Evolutionary conservation across 2,329 filamentous ascomycete species (phyloP).

Genomic region (Parascedosporium putredinis): DNA sequence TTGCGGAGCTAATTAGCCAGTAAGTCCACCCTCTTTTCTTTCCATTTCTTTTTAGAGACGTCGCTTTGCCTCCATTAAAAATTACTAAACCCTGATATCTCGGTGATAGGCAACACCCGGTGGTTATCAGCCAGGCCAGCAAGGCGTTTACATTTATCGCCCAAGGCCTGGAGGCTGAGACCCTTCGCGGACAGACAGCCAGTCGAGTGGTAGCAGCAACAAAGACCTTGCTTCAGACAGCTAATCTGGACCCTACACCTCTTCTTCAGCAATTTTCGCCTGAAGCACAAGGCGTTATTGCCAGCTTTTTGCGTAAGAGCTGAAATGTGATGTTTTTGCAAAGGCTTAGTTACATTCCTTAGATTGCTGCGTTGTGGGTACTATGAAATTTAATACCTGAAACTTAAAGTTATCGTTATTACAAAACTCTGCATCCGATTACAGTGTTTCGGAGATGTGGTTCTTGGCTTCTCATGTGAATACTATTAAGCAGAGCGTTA

Average conservation of each 20-base stretch:
- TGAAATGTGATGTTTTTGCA: too few relatives aligned
- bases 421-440: too few relatives aligned
- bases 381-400: too few relatives aligned
- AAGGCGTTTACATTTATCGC: conserved; percentile 79
- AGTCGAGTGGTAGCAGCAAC: conserved; percentile 65
- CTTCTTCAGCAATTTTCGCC: conserved; percentile 65
- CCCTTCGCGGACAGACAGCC: conserved; percentile 75
- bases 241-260: conserved; percentile 65
- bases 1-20: conserved; percentile 88
- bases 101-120: conserved; percentile 64
- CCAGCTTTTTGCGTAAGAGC: conserved; percentile 58
- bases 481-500: too few relatives aligned
- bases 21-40: conserved; percentile 41
- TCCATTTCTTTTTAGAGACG: neutral
- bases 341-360: too few relatives aligned
- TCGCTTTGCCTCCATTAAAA: neutral
- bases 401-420: too few relatives aligned
- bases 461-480: too few relatives aligned
- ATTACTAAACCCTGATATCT: conserved; percentile 8
- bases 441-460: neutral
- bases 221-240: conserved; percentile 64
- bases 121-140: conserved; percentile 63
- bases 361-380: too few relatives aligned
- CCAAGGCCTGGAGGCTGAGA: conserved; percentile 83
- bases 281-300: conserved; percentile 71